Base-by-base conservation (phyloP, 2,329 filamentous ascomycete genomes). In the Phyllosticta citrichinensis region DNA sequence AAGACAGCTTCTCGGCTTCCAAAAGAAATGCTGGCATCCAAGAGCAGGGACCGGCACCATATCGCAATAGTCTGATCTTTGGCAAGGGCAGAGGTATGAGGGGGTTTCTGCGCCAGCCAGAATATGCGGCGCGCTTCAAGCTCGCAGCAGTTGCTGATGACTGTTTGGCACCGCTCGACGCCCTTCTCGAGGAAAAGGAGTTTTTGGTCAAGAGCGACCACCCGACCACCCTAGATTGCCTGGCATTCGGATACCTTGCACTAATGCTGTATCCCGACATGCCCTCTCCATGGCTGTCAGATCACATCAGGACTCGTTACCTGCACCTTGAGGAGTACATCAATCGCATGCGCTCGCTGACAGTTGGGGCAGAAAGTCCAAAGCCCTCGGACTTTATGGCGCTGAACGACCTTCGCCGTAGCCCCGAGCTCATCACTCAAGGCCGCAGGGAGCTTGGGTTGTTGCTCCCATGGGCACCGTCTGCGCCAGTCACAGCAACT, bases 241-340 rank as follows among this genome's bases (percentile, higher is more conserved):
- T 97, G 55, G 86, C 85, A 0, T 83, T 90, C 67, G 94, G 87
- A 11, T 96, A 95, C 71, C 77, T 97, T 40, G 81, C 84, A 1
- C 75, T 97, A 56, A 88, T 94, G 77, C 77, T 87, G 1, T 78
- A 81, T 24, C 81, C 86, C 0, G 73, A 81, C 9, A 70, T 88
- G 22, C 83, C 85, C 17, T 81, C 85, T 60, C 72, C 81, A 19
- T 89, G 85, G 85, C 73, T 88, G 5, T 76, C 77, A 62, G 80
- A 83, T 57, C 79, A 80, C 0, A 78, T 89, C 68, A 71, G 75
- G 60, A 73, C 71, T 22, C 81, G 83, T 62, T 77, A 75, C 63
- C 70, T 71, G 19, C 69, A 67, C 50, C 68, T 80, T 35, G 67
- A 66, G 5, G 66, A 62, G 9, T 80, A 78, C 58, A 68, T 74